Evolutionary conservation across 306 rosid species (phyloP), one percentile per base, ranked within the genome.

Genomic region (Prunus dulcis): DNA sequence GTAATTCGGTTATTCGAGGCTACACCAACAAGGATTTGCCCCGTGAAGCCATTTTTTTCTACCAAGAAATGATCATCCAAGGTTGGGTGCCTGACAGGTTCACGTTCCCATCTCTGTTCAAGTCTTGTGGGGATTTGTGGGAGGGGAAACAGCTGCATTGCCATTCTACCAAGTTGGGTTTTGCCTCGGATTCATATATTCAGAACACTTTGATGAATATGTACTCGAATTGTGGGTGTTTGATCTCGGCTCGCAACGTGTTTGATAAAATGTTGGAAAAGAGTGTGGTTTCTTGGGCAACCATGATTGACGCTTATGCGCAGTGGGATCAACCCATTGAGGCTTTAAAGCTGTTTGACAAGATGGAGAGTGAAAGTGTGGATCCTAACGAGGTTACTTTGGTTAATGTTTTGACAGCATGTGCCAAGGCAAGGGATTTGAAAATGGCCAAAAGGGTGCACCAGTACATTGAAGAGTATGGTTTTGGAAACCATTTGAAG

Each of bases 281-380:
- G 70, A 53, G 57, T 68, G 73, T 82, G 72, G 76, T 77, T 61
- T 77, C 85, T 58, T 82, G 80, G 85, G 69, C 79, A n/a, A 73
- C 79, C 15, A 74, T 82, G 77, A 78, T 78, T 2, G 79, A 77
- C 3, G 80, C 79, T 30, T 82, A 73, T 63, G 49, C 69, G 3
- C 73, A 41, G 20, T 78, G 76, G 79, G 64, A 63, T 68, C 38
- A 17, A 18, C 62, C 80, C 3, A 13, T 6, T 69, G 80, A 75
- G 22, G 84, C 77, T 53, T 12, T 80, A 1, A 49, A 15, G 62
- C 58, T 80, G 0, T 80, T 53, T 63, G 67, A 9, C 14, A 62
- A 45, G 73, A 80, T 80, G 77, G 71, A 25, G 19, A 28, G 28
- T 12, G 61, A 43, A 3, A 64, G 65, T 53, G 84, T 43, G 61